Evolutionary conservation across 768 basidiomycete species (phyloP), one percentile per base, ranked within the genome.

Genomic region (Tephrocybe sp.): DNA sequence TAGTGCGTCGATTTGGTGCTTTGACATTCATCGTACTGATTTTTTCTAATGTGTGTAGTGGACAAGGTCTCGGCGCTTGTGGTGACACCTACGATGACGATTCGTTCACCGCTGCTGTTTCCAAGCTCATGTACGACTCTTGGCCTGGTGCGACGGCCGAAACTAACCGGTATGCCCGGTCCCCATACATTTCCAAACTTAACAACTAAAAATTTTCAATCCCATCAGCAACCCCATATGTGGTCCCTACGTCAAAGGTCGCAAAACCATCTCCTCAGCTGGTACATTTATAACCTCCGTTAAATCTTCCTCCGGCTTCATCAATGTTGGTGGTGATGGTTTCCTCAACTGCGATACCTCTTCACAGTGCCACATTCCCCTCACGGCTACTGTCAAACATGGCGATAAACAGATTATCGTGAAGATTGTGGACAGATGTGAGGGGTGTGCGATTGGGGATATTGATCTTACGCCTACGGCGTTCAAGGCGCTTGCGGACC

Each of bases 401-500:
- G 58, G 60, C 8, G 70, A 68, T 43, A 71, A 70, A 27, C 49
- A 55, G 5, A 68, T 77, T 37, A 56, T 59, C 0, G 76, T 79
- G 22, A 57, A 55, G 0, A 65, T 83, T 51, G 64, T 65, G 5
- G 83, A 84, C 59, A 69, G 80, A 16, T 84, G 83, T 48, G 30
- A 27, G 0, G 37, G n/a, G 37, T 29, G 27, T 29, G 27, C 27
- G 5, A 3, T 40, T 8, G 64, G 45, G 36, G 65, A 67, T 51
- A 67, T 67, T 31, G 65, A 67, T 43, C 40, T 67, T 42, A 67
- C 65, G 0, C 62, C 63, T 3, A 51, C 54, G 8, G 65, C 64
- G 12, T 67, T 67, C 33, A 42, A 33, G 16, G 62, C 61, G 13
- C 56, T 67, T 11, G 65, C 62, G 15, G 62, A 67, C 54, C 23